Evolutionary conservation across 768 basidiomycete genomes (phyloP).

Genomic region (Leccinum incarnatum): DNA sequence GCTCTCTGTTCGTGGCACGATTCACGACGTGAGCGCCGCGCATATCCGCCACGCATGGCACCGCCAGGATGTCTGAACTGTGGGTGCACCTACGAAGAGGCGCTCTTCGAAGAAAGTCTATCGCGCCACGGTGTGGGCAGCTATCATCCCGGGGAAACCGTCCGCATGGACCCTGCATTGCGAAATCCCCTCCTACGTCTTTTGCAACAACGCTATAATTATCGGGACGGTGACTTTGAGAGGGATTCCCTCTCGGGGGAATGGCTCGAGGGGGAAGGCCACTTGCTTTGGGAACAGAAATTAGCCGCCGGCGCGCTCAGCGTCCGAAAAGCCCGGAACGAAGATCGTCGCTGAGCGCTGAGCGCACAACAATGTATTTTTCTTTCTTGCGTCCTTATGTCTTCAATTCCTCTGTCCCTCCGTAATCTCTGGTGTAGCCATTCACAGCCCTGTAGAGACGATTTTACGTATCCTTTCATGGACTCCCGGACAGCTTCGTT

Average conservation of each 20-base stretch:
- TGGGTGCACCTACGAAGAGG: slow-evolving; percentile 81
- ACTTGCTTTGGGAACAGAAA: slow-evolving; percentile 60
- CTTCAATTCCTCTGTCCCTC: background rate
- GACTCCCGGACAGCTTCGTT: slow-evolving; percentile 11
- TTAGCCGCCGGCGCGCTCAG: slow-evolving; percentile 38
- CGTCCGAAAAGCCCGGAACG: slow-evolving; percentile 35
- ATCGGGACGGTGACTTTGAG: slow-evolving; percentile 86
- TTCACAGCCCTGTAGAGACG: slow-evolving; percentile 12
- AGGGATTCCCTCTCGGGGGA: slow-evolving; percentile 58
- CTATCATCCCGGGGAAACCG: slow-evolving; percentile 79
- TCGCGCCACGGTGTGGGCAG: slow-evolving; percentile 76
- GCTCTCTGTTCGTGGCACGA: slow-evolving; percentile 91
- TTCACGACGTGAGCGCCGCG: slow-evolving; percentile 77
- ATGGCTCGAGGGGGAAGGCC: slow-evolving; percentile 70
- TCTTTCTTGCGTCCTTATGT: background rate
- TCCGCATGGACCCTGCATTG: slow-evolving; percentile 86
- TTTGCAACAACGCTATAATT: slow-evolving; percentile 68
- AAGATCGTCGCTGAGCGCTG: slow-evolving; percentile 37
- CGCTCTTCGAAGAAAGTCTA: slow-evolving; percentile 83
- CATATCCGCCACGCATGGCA: slow-evolving; percentile 75
- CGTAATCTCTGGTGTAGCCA: slow-evolving; percentile 13
- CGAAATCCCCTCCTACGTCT: slow-evolving; percentile 76
- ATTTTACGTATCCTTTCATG: slow-evolving; percentile 26
- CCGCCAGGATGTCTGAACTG: slow-evolving; percentile 79
- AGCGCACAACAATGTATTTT: slow-evolving; percentile 1